Evolutionary conservation across 2,329 filamentous ascomycete species (phyloP), one percentile per base, ranked within the genome.

Genomic region (Colletotrichum chrysophilum): DNA sequence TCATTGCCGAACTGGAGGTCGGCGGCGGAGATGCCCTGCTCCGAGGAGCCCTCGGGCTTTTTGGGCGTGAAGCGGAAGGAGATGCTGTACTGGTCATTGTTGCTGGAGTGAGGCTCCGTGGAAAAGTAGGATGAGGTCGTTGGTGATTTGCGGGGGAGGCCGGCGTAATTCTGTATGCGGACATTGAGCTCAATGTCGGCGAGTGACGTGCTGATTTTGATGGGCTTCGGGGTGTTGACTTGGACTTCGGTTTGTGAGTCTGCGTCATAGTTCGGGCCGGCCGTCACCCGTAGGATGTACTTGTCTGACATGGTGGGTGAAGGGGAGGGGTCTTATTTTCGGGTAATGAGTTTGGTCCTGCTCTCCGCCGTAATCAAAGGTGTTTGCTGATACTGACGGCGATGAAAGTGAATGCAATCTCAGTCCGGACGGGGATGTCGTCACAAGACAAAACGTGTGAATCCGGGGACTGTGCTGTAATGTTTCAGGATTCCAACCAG

Each of bases 1-100:
- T 98, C 96, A 83, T 98, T 98, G 56, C 96, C 97, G 80, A 98
- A 98, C 70, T 98, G 92, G 4, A 99, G 88, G 77, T 97, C 93
- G 30, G 91, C 85, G 60, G 92, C 95, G 4, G 89, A 88, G 72
- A 98, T 92, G 43, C 89, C 89, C 84, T 84, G 75, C 32, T 7
- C 78, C 75, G 4, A 58, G 74, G 61, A 36, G 48, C 48, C 24
- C 76, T 60, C 68, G 12, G 81, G 81, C 66, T 81, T 82, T 80
- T 94, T 95, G n/a, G 94, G 95, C 1, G 90, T 92, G 83, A 98
- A 95, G 61, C 91, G 90, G 82, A 98, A 93, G 36, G 91, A 89
- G 80, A 98, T 95, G 80, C 93, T 95, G 87, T 98, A 98, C 82
- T 95, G 94, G 84, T 98, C 96, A 68, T 88, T 84, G 78, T 90